phyloP scores from a whole-genome alignment of 2,329 filamentous ascomycete genomes.

The Thelonectria blattea region DNA sequence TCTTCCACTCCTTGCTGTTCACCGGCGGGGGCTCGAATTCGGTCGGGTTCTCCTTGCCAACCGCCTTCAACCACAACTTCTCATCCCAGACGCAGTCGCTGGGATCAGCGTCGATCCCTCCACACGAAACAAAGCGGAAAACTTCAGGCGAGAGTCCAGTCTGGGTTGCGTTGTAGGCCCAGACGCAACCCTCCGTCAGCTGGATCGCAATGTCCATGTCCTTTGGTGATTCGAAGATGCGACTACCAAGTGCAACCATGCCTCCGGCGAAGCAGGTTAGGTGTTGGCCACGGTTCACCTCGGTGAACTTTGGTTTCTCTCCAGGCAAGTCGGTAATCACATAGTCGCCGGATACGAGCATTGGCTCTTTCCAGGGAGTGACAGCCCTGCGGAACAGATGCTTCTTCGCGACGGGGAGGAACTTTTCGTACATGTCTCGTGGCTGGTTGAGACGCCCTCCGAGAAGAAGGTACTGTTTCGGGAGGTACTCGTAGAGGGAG shows the following conservation, averaged over 20 bases:
- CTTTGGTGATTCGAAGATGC: slow-evolving; percentile 59
- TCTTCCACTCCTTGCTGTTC: slow-evolving; percentile 32
- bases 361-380: slow-evolving; percentile 61
- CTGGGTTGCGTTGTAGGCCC: slow-evolving; percentile 63
- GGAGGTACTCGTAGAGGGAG: slow-evolving; percentile 70
- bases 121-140: slow-evolving; percentile 55
- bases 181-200: slow-evolving; percentile 68
- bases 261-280: slow-evolving; percentile 70
- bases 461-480: slow-evolving; percentile 69
- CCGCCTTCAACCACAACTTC: slow-evolving; percentile 38
- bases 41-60: slow-evolving; percentile 33
- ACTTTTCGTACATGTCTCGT: slow-evolving; percentile 44
- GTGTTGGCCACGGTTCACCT: slow-evolving; percentile 57
- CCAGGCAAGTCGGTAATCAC: slow-evolving; percentile 38
- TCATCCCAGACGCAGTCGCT: slow-evolving; percentile 46
- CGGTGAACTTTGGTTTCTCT: slow-evolving; percentile 36
- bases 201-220: slow-evolving; percentile 64
- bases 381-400: slow-evolving; percentile 73
- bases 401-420: slow-evolving; percentile 55
- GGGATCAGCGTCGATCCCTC: slow-evolving; percentile 35
- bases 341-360: slow-evolving; percentile 67
- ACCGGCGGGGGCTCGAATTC: slow-evolving; percentile 34
- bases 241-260: slow-evolving; percentile 69
- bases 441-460: slow-evolving; percentile 56
- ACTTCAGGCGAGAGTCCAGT: slow-evolving; percentile 66